Conservation (phyloP, 2,329 filamentous ascomycete species). For the Fusarium piperis region DNA sequence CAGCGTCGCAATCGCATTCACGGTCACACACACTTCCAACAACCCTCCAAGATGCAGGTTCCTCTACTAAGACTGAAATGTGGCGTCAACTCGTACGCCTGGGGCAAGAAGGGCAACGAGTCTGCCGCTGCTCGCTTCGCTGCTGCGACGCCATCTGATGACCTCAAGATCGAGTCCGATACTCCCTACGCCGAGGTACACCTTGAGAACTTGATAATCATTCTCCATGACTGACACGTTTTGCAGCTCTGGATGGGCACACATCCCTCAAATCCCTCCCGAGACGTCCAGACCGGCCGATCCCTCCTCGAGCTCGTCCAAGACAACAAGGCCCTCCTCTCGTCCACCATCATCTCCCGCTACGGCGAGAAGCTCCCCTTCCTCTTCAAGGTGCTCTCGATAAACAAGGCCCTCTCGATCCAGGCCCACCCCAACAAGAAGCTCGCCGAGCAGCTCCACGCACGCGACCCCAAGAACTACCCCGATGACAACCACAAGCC, state of each 20-base stretch:
- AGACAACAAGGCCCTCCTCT: conserved; percentile 86
- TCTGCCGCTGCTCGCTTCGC: conserved; percentile 93
- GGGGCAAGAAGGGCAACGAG: conserved; percentile 90
- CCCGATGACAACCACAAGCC: conserved; percentile 99
- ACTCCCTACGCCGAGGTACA: conserved; percentile 93
- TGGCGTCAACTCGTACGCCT: conserved; percentile 98
- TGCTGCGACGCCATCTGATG: conserved; percentile 79
- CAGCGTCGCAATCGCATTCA: conserved; percentile 9
- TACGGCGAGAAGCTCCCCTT: conserved; percentile 90
- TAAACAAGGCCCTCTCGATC: conserved; percentile 95
- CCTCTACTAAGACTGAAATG: conserved; percentile 87
- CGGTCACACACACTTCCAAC: neutral
- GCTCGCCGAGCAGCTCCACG: conserved; percentile 85
- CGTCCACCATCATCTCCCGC: conserved; percentile 74
- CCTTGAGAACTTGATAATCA: neutral
- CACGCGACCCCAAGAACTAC: conserved; percentile 90
- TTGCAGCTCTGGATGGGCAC: conserved; percentile 97
- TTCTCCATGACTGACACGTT: neutral
- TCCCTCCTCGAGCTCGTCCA: conserved; percentile 87
- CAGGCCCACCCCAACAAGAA: conserved; percentile 98
- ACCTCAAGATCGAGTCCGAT: conserved; percentile 81
- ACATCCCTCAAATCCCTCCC: conserved; percentile 94
- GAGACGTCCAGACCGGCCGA: conserved; percentile 84
- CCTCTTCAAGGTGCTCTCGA: conserved; percentile 96
- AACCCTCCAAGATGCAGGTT: conserved; percentile 67